These are phyloP conservation scores for Paecilomyces variotii DNA, from an alignment of 2,329 filamentous ascomycete species.

Conservation along the genomic window DNA sequence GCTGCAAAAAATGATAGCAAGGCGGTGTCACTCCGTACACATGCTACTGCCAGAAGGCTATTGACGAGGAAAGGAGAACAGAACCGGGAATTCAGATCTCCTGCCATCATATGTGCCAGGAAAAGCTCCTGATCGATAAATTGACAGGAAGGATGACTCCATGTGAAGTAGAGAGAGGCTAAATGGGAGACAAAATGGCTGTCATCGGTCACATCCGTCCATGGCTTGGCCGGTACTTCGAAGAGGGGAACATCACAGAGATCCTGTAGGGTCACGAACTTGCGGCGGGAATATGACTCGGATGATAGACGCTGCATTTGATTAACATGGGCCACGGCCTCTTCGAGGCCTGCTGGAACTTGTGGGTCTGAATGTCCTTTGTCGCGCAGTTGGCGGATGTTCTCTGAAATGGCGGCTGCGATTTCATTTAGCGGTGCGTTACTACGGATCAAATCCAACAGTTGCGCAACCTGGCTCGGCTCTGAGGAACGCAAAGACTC, in stretches of 20 bases:
- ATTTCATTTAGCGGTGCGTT: constrained; percentile 20
- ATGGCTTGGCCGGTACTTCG: constrained; percentile 37
- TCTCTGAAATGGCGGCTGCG: constrained; percentile 11
- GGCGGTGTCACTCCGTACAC: constrained; percentile 17
- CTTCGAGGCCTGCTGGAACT: neutral
- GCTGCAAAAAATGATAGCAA: neutral
- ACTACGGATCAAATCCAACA: constrained; percentile 20
- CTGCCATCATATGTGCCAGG: constrained; percentile 42
- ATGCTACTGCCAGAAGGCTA: constrained; percentile 61
- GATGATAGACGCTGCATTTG: neutral
- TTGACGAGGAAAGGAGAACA: constrained; percentile 83
- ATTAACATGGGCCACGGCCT: neutral
- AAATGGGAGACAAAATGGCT: constrained; percentile 68
- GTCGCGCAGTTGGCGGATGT: neutral
- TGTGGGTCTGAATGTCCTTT: neutral
- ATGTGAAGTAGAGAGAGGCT: constrained; percentile 87
- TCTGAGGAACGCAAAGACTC: constrained; percentile 18
- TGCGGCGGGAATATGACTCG: constrained; percentile 1
- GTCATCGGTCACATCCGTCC: constrained; percentile 75
- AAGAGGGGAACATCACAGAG: constrained; percentile 23
- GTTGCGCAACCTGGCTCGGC: constrained; percentile 12
- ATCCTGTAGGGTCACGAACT: constrained; percentile 1
- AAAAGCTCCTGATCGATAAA: constrained; percentile 72
- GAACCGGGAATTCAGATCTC: constrained; percentile 51
- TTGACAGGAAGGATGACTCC: constrained; percentile 82